These are phyloP conservation scores for Quercus tomentella DNA, from an alignment of 331 rosid genomes.

Conservation along the genomic window DNA sequence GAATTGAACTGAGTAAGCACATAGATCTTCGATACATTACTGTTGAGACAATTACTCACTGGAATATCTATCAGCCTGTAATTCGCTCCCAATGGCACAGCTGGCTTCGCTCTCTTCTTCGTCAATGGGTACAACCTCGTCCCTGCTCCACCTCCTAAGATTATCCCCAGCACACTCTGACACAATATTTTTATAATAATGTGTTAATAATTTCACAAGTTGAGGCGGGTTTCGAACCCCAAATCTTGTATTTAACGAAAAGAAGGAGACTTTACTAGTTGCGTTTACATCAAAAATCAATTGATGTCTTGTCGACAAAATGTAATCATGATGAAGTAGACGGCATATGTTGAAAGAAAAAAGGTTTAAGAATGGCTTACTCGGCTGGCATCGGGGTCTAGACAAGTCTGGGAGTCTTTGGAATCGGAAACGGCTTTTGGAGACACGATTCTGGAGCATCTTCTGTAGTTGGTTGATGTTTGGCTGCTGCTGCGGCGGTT, in stretches of 20 bases:
- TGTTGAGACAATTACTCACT: constrained; percentile 91
- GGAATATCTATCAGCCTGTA: constrained; percentile 96
- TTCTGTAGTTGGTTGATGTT: neutral
- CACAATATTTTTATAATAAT: no score
- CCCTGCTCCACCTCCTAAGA: constrained; percentile 97
- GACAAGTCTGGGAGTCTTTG: constrained; percentile 81
- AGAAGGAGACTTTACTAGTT: no score
- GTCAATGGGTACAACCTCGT: constrained; percentile 92
- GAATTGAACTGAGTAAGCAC: constrained; percentile 98
- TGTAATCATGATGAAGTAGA: no score
- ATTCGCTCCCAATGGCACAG: constrained; percentile 97
- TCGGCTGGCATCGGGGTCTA: constrained; percentile 98
- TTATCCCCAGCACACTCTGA: constrained; percentile 94
- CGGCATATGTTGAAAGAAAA: no score
- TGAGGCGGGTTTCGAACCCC: rapidly evolving
- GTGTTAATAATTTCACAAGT: no score
- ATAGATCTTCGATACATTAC: constrained; percentile 89
- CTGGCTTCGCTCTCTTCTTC: constrained; percentile 97
- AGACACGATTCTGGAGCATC: constrained; percentile 42
- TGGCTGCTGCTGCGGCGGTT: neutral
- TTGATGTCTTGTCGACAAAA: no score
- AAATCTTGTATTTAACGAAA: no score
- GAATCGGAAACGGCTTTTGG: constrained; percentile 93
- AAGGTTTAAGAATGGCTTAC: constrained; percentile 29
- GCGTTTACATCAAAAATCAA: rapidly evolving